Base-by-base conservation (phyloP, 2,329 filamentous ascomycete species). In the Diaporthe australafricana region DNA sequence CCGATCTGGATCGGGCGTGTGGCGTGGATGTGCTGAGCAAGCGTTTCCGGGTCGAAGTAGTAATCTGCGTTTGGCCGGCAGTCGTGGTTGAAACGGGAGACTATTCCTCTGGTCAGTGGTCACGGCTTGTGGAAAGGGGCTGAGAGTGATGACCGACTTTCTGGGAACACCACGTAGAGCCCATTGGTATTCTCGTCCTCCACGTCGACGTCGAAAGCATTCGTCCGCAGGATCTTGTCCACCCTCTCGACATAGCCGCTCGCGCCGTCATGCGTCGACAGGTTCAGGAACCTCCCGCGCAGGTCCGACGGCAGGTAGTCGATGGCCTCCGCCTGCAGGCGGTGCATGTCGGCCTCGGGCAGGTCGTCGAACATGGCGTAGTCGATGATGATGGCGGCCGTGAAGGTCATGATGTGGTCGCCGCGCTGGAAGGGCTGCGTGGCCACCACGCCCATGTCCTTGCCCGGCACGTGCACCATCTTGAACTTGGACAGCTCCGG, bases 61-160 rank as follows among this genome's bases (percentile, higher is more conserved):
- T 85, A 85, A 75, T 83, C 83, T 38, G 82, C 80, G 72, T 85
- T 85, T 38, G 84, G 81, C 1, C 83, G 81, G 74, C 84, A 86
- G 76, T 85, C 83, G 75, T 86, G 84, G 77, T 86, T 86, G 74
- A 84, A 77, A 35, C 83, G 78, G 27, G 84, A 83, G 71, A 84
- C 77, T 79, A 40, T 35, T 17, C 4, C 30, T 47, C 38, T 47
- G 17, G 53, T 73, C 17, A 73, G 68, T 35, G 32, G 32, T 20
- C 40, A n/a, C 16, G 35, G 4, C 27, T n/a, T 40, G 14, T 7
- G 32, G n/a, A 32, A 48, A 16, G 2, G 30, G 17, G 35, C 3
- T 16, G 7, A 16, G 4, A 2, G 16, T 25, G 4, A 12, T 2
- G 32, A 73, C 80, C 65, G 38, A 80, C 79, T 81, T 69, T 82